A percentile compares a stretch with the other conserved stretches of the same genome.
Conservation (phyloP, 139 green algal species). For the Chlorella sp. region DNA sequence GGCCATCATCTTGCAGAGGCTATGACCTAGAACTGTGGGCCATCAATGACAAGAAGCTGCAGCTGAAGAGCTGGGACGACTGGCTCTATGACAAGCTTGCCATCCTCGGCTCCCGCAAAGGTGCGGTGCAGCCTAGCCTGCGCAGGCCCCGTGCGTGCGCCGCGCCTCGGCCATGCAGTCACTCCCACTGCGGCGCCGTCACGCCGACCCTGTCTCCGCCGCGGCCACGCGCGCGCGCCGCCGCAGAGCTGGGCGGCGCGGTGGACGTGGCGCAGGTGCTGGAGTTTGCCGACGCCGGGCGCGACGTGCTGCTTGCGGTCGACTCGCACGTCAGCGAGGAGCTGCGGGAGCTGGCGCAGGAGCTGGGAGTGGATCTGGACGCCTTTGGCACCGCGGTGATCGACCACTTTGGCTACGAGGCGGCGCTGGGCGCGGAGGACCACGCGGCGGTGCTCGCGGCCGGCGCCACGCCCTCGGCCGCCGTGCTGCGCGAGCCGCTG, state of each 20-base stretch:
- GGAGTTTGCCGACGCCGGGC: slow-evolving; percentile 86
- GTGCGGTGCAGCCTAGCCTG: not conserved
- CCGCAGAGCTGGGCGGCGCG: slow-evolving; percentile 66
- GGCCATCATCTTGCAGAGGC: too few species aligned
- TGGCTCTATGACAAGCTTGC: slow-evolving; percentile 86
- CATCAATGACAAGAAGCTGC: slow-evolving; percentile 52
- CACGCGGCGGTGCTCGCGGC: slow-evolving; percentile 27
- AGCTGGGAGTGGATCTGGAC: slow-evolving; percentile 83
- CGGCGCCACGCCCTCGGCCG: not conserved
- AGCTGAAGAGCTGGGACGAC: slow-evolving; percentile 74
- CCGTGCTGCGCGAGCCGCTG: slow-evolving; percentile 29
- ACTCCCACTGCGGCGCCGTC: not conserved
- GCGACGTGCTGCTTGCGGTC: slow-evolving; percentile 77
- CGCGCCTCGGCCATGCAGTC: not conserved
- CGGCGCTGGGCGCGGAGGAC: not conserved
- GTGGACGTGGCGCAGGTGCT: slow-evolving; percentile 65
- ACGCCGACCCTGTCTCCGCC: not conserved
- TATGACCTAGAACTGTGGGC: slow-evolving; percentile 57
- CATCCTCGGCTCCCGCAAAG: slow-evolving; percentile 60
- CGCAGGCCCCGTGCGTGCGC: not conserved
- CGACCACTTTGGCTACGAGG: slow-evolving; percentile 44
- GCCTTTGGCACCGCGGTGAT: slow-evolving; percentile 45
- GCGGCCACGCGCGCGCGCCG: too few species aligned
- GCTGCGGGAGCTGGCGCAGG: slow-evolving; percentile 51
- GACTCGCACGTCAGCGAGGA: slow-evolving; percentile 56